Evolutionary conservation across 1,139 yeast species (phyloP).

Genomic region (Debaryomyces robertsiae): DNA sequence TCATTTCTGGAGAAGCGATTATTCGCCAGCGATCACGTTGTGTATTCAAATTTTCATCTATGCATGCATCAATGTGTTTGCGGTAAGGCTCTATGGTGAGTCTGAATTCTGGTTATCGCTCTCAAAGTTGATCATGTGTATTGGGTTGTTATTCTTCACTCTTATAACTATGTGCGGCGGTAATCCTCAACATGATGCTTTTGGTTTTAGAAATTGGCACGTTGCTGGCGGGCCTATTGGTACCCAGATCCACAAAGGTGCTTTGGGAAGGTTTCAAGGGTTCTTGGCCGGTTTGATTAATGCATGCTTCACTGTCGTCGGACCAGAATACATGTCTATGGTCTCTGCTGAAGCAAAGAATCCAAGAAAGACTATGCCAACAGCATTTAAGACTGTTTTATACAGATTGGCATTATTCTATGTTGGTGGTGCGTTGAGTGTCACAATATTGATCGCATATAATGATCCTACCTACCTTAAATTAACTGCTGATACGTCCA

Average conservation of each 20-base stretch:
- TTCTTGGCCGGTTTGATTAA: conserved; percentile 62
- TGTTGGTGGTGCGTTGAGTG: conserved; percentile 51
- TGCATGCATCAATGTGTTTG: conserved; percentile 64
- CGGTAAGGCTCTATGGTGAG: conserved; percentile 77
- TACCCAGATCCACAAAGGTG: conserved; percentile 56
- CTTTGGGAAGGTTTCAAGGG: conserved; percentile 69
- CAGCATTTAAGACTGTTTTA: conserved; percentile 77
- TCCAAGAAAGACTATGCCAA: conserved; percentile 77
- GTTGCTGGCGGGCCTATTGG: conserved; percentile 53
- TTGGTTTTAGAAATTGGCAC: conserved; percentile 69
- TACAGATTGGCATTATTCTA: conserved; percentile 71
- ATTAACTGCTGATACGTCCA: conserved; percentile 23
- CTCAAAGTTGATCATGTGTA: conserved; percentile 68
- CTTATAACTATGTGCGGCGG: conserved; percentile 86
- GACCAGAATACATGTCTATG: conserved; percentile 85
- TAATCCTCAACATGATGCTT: conserved; percentile 65
- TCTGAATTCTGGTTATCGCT: conserved; percentile 79
- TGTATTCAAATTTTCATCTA: conserved; percentile 65
- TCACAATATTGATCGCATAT: conserved; percentile 42
- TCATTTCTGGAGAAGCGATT: conserved; percentile 79
- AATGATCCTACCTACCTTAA: conserved; percentile 38
- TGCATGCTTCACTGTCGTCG: conserved; percentile 74
- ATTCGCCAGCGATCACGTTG: conserved; percentile 66
- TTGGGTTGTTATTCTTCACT: conserved; percentile 73
- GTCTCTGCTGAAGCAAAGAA: conserved; percentile 79